Evolutionary conservation across 2,329 filamentous ascomycete species (phyloP).

Genomic region (Aspergillus quadrilineatus): DNA sequence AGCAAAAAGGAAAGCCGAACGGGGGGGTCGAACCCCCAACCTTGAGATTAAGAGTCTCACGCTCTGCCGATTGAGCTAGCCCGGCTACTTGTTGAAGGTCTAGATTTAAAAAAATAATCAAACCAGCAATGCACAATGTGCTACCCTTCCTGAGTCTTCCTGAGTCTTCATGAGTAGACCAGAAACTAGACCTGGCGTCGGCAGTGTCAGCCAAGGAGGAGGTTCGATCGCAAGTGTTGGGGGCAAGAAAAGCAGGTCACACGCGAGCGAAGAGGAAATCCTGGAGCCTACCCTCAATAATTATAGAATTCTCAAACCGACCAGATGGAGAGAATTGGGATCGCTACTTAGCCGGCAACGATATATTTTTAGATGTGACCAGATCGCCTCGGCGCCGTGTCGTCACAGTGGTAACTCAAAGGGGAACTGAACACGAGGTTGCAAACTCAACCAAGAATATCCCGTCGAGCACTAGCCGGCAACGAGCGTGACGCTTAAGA

Average conservation of each 20-base stretch:
- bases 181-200: no score
- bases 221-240: neutral
- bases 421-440: neutral
- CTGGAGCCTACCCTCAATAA: neutral
- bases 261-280: neutral
- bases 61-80: constrained; percentile 54
- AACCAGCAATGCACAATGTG: no score
- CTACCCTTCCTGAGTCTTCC: no score
- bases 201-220: no score
- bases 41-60: constrained; percentile 52
- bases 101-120: no score
- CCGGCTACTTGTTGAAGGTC: constrained; percentile 29
- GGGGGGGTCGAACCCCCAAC: constrained; percentile 46
- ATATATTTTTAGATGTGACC: constrained; percentile 7
- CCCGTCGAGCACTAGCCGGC: neutral
- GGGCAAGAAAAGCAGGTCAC: neutral
- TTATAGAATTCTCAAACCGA: neutral
- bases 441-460: neutral
- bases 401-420: no score
- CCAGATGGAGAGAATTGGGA: neutral
- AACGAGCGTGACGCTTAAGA: neutral
- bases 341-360: no score
- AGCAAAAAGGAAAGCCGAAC: constrained; percentile 31
- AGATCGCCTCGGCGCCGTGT: neutral
- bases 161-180: no score